A percentile compares a stretch with the other conserved stretches of the same genome.
phyloP scores from a whole-genome alignment of 805 yeast species.

The Myxozyma geophila region DNA sequence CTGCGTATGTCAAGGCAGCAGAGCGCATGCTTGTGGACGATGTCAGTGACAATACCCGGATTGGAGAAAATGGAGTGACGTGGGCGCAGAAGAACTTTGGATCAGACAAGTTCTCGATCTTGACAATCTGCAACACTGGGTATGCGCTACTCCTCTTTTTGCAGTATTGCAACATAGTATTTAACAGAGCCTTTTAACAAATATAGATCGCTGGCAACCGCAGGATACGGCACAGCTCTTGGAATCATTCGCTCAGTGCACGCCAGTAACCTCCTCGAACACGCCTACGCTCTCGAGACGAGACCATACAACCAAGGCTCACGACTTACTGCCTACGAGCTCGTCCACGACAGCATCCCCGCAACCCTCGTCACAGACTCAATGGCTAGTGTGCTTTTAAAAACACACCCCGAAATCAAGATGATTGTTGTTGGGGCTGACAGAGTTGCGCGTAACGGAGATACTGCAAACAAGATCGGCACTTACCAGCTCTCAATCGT shows the following conservation, averaged over 20 bases:
- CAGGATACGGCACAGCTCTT: constrained; percentile 96
- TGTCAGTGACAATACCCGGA: constrained; percentile 70
- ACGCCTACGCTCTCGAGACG: constrained; percentile 82
- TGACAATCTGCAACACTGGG: constrained; percentile 96
- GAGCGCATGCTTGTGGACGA: constrained; percentile 72
- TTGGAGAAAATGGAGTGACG: constrained; percentile 82
- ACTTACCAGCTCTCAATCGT: constrained; percentile 84
- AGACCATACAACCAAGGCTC: constrained; percentile 98
- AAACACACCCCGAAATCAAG: constrained; percentile 67
- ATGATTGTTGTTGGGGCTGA: constrained; percentile 95
- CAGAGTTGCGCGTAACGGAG: constrained; percentile 90
- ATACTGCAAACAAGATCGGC: constrained; percentile 95
- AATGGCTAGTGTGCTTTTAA: constrained; percentile 81
- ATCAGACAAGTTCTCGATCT: constrained; percentile 72
- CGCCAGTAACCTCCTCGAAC: constrained; percentile 57
- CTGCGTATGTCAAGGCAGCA: constrained; percentile 44
- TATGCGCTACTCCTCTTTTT: not conserved
- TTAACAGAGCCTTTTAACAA: no score
- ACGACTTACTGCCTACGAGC: constrained; percentile 86
- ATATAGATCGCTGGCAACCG: constrained; percentile 76
- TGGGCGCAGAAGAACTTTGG: constrained; percentile 57
- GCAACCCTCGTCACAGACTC: constrained; percentile 88
- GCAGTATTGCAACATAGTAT: not conserved
- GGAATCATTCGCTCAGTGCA: constrained; percentile 83
- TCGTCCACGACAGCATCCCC: constrained; percentile 83